Percentiles rank a stretch among this genome's conserved stretches.
Conservation (phyloP, 176 grass and related monocot genomes). For the Alloteropsis semialata region DNA sequence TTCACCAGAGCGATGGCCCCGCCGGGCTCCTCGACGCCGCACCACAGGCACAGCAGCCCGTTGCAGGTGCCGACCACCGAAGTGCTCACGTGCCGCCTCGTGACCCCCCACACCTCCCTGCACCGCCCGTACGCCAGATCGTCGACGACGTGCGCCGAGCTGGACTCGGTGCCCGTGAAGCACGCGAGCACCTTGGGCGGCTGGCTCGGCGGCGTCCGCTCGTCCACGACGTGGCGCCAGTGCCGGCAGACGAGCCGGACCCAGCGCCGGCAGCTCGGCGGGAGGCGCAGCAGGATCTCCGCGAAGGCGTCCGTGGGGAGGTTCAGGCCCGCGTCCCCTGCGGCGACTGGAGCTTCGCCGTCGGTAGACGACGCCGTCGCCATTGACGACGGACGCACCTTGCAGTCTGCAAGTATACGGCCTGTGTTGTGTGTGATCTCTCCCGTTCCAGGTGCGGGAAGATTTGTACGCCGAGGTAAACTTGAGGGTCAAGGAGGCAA, state of each 20-base stretch:
- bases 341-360: too few species aligned
- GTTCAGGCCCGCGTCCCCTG: neutral
- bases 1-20: neutral
- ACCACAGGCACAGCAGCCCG: conserved; percentile 19
- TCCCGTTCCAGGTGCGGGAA: too few species aligned
- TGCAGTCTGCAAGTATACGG: too few species aligned
- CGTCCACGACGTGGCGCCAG: neutral
- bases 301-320: neutral
- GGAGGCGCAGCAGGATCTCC: neutral
- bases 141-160: neutral
- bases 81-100: neutral
- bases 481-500: neutral
- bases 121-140: neutral
- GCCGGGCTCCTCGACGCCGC: neutral
- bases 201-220: neutral
- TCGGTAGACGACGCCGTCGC: neutral
- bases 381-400: neutral
- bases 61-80: conserved; percentile 4
- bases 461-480: neutral
- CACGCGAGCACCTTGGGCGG: neutral
- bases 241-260: neutral
- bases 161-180: neutral
- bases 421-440: too few species aligned
- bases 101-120: neutral
- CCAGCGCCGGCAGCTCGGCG: neutral